Evolutionary conservation across 495 filamentous ascomycete genomes (phyloP).

Genomic region (Acidomyces sp.): DNA sequence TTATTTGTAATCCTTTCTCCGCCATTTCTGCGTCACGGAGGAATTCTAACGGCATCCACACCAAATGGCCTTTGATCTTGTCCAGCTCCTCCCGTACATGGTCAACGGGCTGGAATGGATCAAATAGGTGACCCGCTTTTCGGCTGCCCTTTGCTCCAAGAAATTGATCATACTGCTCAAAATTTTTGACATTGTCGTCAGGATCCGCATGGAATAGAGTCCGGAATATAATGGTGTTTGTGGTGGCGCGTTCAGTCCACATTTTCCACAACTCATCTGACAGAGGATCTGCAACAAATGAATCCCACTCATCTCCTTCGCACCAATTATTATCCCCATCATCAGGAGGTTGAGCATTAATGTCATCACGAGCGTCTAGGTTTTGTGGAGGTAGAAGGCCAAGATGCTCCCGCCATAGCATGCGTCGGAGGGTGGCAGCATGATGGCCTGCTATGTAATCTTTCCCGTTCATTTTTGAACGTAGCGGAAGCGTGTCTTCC

Average conservation of each 20-base stretch:
- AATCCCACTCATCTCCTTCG: constrained; percentile 49
- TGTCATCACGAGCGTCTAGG: constrained; percentile 54
- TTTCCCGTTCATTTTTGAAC: constrained; percentile 64
- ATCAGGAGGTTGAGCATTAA: constrained; percentile 71
- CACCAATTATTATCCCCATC: constrained; percentile 54
- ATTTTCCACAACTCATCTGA: constrained; percentile 68
- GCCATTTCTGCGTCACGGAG: constrained; percentile 78
- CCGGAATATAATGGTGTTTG: constrained; percentile 73
- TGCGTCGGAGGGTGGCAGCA: constrained; percentile 67
- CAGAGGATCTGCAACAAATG: constrained; percentile 72
- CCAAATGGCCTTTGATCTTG: constrained; percentile 72
- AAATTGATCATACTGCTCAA: constrained; percentile 72
- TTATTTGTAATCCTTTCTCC: constrained; percentile 68
- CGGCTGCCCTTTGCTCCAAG: constrained; percentile 31
- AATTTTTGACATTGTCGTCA: constrained; percentile 76
- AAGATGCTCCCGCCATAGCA: constrained; percentile 87
- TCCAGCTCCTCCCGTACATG: constrained; percentile 66
- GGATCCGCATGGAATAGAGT: constrained; percentile 88
- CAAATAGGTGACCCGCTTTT: constrained; percentile 75
- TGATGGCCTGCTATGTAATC: constrained; percentile 61
- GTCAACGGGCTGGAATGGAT: constrained; percentile 52
- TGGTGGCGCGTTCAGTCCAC: constrained; percentile 65
- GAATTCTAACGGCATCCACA: constrained; percentile 92
- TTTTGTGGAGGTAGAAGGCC: constrained; percentile 66
- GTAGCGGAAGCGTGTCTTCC: constrained; percentile 66